Conservation (phyloP, 768 basidiomycete genomes). For the Russula vinacea region DNA sequence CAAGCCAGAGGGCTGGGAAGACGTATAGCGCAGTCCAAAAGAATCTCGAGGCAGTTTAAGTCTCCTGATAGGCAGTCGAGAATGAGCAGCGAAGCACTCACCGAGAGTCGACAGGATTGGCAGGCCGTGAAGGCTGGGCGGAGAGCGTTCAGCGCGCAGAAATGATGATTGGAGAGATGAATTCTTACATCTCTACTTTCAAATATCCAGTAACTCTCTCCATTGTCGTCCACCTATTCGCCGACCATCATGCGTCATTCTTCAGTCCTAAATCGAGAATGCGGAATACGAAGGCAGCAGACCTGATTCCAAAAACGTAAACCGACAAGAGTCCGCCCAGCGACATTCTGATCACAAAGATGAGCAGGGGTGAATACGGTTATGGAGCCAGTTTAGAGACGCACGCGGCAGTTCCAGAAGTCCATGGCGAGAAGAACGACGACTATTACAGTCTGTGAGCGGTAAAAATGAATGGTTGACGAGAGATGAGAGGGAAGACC, state of each 20-base stretch:
- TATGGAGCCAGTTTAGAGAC: constrained; percentile 30
- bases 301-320: constrained; percentile 98
- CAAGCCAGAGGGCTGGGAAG: constrained; percentile 86
- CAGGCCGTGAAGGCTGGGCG: constrained; percentile 75
- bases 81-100: constrained; percentile 38
- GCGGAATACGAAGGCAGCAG: background rate
- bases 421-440: constrained; percentile 95
- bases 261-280: constrained; percentile 31
- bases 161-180: background rate
- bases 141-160: constrained; percentile 8
- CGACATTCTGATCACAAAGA: constrained; percentile 64
- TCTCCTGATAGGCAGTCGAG: background rate
- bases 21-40: constrained; percentile 79
- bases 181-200: constrained; percentile 87
- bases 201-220: constrained; percentile 96
- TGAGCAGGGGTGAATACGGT: background rate
- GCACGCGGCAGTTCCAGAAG: constrained; percentile 95
- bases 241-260: background rate
- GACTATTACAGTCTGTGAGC: constrained; percentile 73
- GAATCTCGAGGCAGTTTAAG: constrained; percentile 1
- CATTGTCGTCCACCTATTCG: constrained; percentile 86
- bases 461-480: background rate
- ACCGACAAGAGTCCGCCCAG: constrained; percentile 90
- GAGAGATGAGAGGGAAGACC: background rate
- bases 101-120: constrained; percentile 87